Percentiles rank a stretch among this genome's conserved stretches.
These are phyloP conservation scores for Gossypium davidsonii DNA, from an alignment of 441 rosid species.

Conservation along the genomic window DNA sequence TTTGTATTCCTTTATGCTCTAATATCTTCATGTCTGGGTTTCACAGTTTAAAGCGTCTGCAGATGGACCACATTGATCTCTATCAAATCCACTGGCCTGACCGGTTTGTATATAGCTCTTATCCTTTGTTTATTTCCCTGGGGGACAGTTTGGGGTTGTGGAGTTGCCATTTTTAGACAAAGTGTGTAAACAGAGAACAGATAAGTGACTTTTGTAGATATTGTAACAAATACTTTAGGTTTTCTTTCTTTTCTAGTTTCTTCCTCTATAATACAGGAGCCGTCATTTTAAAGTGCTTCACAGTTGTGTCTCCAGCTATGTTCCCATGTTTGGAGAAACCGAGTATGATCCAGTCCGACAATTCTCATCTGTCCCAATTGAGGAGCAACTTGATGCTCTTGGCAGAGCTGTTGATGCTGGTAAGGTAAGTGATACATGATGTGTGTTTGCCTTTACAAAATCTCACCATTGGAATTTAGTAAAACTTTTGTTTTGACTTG, in stretches of 20 bases:
- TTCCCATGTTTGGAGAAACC: slow-evolving; percentile 62
- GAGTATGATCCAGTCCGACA: slow-evolving; percentile 46
- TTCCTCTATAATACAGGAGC: not conserved
- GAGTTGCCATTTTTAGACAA: not conserved
- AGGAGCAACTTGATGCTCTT: slow-evolving; percentile 60
- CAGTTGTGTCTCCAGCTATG: slow-evolving; percentile 34
- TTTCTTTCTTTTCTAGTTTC: not conserved
- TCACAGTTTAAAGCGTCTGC: slow-evolving; percentile 44
- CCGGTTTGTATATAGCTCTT: slow-evolving; percentile 55
- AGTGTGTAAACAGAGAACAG: not conserved
- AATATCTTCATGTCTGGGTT: slow-evolving; percentile 11
- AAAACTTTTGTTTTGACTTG: slow-evolving; percentile 10
- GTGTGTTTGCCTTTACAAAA: slow-evolving; percentile 4
- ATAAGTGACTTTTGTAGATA: not conserved
- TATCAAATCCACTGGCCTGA: slow-evolving; percentile 72
- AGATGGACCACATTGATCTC: slow-evolving; percentile 51
- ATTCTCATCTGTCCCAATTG: slow-evolving; percentile 36
- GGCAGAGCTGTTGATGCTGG: slow-evolving; percentile 46
- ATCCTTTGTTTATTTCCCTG: slow-evolving; percentile 9
- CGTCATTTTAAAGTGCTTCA: not conserved
- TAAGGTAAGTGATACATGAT: slow-evolving; percentile 28
- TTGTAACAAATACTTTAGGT: not conserved
- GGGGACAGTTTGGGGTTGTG: not conserved
- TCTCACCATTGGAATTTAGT: not conserved
- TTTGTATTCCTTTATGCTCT: not conserved